Evolutionary conservation across 169 alveolate genomes (phyloP), one percentile per base, ranked within the genome.

Genomic region (Cryptosporidium sp.): DNA sequence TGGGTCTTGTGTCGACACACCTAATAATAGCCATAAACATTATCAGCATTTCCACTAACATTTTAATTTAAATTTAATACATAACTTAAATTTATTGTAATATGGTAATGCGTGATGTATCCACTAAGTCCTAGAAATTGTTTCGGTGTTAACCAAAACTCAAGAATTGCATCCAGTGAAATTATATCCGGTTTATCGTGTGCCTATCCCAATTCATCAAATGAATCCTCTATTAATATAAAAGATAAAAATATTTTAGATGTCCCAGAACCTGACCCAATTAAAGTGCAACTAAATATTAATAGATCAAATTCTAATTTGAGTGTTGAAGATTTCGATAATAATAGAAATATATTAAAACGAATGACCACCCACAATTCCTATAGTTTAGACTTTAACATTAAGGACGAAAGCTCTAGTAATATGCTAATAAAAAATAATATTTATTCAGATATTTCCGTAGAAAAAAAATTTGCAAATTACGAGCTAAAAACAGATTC

Each of bases 51-150:
- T 55, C 67, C 67, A 55, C 23, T 55, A 55, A 2, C 10, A 55
- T n/a, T 18, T 21, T 55, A 26, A 55, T 23, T 55, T 23, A 1
- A 55, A 6, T 23, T 26, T 55, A 26, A 55, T 55, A 55, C 23
- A 18, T 14, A 59, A 55, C 39, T 55, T 33, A 48, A 73, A 55
- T 14, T 33, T 9, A 3, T 21, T 48, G 41, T 7, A 8, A 37
- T 70, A 23, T 43, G 21, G 35, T 37, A 39, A 67, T 80, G 89
- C 39, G 61, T 29, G 8, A 80, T 80, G 89, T 80, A 80, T 39
- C 89, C 89, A 61, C 65, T 26, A 80, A 80, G 89, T 35, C 89
- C 89, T 45, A 80, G 75, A n/a, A 65, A 37, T 80, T 41, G 80
- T 45, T 41, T 62, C 23, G 67, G 33, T 21, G 14, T 69, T 12